phyloP scores from a whole-genome alignment of 1,139 yeast genomes.

The Saccharomycopsis hybrid region DNA sequence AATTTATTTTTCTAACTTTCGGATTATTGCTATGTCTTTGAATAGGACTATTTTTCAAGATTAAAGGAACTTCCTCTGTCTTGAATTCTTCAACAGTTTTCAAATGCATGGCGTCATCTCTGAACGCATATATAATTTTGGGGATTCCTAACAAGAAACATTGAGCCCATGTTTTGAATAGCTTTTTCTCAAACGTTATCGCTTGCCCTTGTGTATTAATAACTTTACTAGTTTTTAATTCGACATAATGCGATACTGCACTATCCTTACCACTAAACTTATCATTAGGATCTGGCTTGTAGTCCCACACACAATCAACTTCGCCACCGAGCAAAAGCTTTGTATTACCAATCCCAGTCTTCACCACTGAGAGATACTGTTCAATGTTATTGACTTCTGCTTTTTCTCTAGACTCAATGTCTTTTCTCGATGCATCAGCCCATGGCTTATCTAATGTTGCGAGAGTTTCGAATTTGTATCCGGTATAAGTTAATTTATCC shows the following conservation, averaged over 20 bases:
- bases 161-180: constrained; percentile 87
- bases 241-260: constrained; percentile 71
- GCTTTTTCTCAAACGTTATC: constrained; percentile 60
- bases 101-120: constrained; percentile 64
- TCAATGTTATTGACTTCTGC: constrained; percentile 60
- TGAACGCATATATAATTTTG: constrained; percentile 73
- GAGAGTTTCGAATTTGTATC: constrained; percentile 78
- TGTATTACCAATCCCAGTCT: constrained; percentile 74
- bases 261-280: constrained; percentile 28
- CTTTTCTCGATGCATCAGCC: constrained; percentile 56
- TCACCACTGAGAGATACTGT: constrained; percentile 72
- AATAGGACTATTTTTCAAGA: constrained; percentile 27
- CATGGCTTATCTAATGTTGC: constrained; percentile 76
- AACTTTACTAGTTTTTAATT: constrained; percentile 65
- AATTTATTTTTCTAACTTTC: constrained; percentile 42
- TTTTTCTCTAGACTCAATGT: constrained; percentile 58
- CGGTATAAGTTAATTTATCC: constrained; percentile 52
- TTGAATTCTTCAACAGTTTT: constrained; percentile 65
- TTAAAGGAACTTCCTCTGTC: constrained; percentile 53
- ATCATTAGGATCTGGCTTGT: constrained; percentile 42
- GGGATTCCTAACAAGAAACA: constrained; percentile 82
- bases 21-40: constrained; percentile 32
- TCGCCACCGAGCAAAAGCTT: constrained; percentile 79
- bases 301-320: constrained; percentile 85
- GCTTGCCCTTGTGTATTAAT: constrained; percentile 49